A percentile compares a stretch with the other conserved stretches of the same genome.
Evolutionary conservation across 305 asterid species (phyloP).

Genomic region (Fraxinus albicans): DNA sequence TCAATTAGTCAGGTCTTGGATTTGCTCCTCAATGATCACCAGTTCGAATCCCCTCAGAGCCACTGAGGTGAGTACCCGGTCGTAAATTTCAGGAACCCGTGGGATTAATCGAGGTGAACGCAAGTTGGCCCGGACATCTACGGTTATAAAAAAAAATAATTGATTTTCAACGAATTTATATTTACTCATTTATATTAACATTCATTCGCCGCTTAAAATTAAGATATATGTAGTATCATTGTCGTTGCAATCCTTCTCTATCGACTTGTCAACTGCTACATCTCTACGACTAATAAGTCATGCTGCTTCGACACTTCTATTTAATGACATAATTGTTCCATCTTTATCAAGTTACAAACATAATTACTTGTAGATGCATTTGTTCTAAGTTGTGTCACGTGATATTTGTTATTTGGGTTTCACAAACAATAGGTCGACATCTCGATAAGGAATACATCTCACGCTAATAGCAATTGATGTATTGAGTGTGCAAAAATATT

Average conservation of each 20-base stretch:
- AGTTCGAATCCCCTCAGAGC: too few relatives aligned
- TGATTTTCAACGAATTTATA: background rate
- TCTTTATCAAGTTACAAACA: background rate
- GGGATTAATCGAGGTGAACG: too few relatives aligned
- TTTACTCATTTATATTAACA: too few relatives aligned
- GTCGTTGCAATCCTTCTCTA: background rate
- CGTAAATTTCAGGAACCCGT: too few relatives aligned
- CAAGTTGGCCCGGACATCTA: too few relatives aligned
- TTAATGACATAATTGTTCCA: background rate
- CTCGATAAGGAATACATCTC: background rate
- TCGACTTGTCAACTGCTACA: background rate
- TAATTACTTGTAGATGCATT: too few relatives aligned
- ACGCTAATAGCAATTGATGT: background rate
- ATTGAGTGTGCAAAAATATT: background rate
- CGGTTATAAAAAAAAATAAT: too few relatives aligned
- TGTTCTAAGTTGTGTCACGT: background rate
- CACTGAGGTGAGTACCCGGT: too few relatives aligned
- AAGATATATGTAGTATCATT: background rate
- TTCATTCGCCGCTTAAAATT: background rate
- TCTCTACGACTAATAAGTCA: too few relatives aligned
- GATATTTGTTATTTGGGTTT: background rate
- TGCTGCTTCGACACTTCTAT: background rate
- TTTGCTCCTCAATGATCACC: too few relatives aligned
- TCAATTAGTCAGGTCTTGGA: too few relatives aligned
- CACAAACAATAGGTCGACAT: background rate